Base-by-base conservation (phyloP, 1,284 basidiomycete genomes). In the Trichosporon sp. region DNA sequence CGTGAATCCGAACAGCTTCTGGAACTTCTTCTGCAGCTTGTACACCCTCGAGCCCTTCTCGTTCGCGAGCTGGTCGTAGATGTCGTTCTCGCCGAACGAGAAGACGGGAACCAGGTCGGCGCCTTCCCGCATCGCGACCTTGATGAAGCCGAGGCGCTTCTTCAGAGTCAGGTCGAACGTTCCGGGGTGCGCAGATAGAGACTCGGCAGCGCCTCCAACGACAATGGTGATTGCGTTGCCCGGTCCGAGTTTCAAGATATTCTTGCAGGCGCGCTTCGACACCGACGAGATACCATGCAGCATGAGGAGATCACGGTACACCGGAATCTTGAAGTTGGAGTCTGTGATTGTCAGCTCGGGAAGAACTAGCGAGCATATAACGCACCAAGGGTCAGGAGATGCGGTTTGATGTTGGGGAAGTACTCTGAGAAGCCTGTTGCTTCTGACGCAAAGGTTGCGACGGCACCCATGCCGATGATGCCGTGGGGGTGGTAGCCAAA, bases 401-500 rank as follows among this genome's bases (percentile, higher is more conserved):
- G 94, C 0, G 95, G 92, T 34, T 84, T 86, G 72, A 99, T 89
- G 3, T 94, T 94, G 0, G 96, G 96, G 77, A 95, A 99, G 52
- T 87, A 85, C 37, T 85, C 78, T 1, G 92, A 92, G 81, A 99
- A 98, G n/a, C 91, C 91, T 4, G 92, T 95, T 14, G 90, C 91
- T 82, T 98, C 94, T 8, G 94, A 95, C 0, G 87, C 95, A 71
- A 99, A 97, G 31, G 93, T 96, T 27, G 89, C 90, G 37, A 97
- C 85, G 1, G 95, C 94, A 56, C 52, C 40, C 91, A 95, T 94
- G 71, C 92, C 91, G 77, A 95, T 95, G 72, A 95, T 94, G 31
- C 92, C 94, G 79, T 97, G 94, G 16, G 94, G 94, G 80, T 97
- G 94, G 80, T 96, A 96, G 16, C 93, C 96, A 81, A 99, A 99